Base-by-base conservation (phyloP, 2,329 filamentous ascomycete genomes). In the Fusarium nelsonii region DNA sequence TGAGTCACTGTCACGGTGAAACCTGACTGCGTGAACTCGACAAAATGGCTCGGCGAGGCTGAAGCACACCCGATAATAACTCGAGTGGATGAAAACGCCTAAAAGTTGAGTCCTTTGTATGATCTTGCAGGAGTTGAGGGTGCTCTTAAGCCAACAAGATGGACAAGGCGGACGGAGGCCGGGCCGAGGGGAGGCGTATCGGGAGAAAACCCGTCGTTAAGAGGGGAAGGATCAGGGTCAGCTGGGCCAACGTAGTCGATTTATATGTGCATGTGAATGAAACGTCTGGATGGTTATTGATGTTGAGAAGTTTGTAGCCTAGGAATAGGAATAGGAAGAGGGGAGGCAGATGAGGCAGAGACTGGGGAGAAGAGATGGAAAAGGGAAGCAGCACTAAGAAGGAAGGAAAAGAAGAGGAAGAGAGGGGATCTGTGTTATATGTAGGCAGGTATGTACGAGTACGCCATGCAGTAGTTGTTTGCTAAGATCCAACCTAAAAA, bases 181-280 rank as follows among this genome's bases (percentile, higher is more conserved):
- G 60, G 57, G 49, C 58, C 62, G 34, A 52, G 40, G 41, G 30
- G 39, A 52, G 23, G 46, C 46, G 36, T 70, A 30, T 68, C 50
- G 37, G 62, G 41, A 40, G 46, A 37, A 53, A 64, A 54, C 63
- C 67, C 63, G 63, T 68, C 40, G 49, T 48, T 28, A 37, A 46
- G 51, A 32, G 56, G 46, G 44, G 39, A 15, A 23, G 39, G 39
- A 16, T 41, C 39, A 58, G 48, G 67, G 68, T 70, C 68, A 65
- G 68, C 59, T 70, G 63, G 51, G 63, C 49, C 41, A 45, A 49
- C 37, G 41, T 52, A 39, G 49, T 32, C 40, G 48, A 56, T 56
- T 50, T 66, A 59, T 51, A 33, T 33, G 67, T 63, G 66, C 57
- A 67, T 69, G 20, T 67, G 57, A 51, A 61, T 67, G 57, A 51